Conservation (phyloP, 2,329 filamentous ascomycete species). For the Colletotrichum sp. region DNA sequence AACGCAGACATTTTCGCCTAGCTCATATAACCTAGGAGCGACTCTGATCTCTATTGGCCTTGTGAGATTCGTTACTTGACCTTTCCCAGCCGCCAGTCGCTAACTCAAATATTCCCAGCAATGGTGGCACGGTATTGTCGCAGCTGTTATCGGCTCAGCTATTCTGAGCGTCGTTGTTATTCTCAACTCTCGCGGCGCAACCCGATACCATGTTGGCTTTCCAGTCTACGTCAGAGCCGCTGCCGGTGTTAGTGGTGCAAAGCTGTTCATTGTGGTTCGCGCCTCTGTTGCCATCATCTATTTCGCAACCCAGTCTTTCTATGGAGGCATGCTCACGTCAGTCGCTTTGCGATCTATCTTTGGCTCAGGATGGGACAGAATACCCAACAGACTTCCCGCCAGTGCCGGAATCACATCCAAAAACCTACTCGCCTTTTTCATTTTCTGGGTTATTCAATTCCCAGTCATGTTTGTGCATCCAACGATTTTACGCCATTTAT, state of each 20-base stretch:
- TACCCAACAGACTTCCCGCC: slow-evolving; percentile 37
- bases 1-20: slow-evolving; percentile 35
- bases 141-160: slow-evolving; percentile 17
- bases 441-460: slow-evolving; percentile 60
- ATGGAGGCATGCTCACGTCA: slow-evolving; percentile 34
- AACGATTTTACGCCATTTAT: slow-evolving; percentile 51
- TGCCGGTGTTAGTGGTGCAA: slow-evolving; percentile 39
- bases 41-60: slow-evolving; percentile 34
- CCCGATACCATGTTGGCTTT: slow-evolving; percentile 39
- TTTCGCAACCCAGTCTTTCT: slow-evolving; percentile 39
- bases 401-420: slow-evolving; percentile 53
- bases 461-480: slow-evolving; percentile 53
- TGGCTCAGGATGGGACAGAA: slow-evolving; percentile 38
- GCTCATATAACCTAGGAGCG: slow-evolving; percentile 36
- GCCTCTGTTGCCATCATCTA: slow-evolving; percentile 41
- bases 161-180: slow-evolving; percentile 36
- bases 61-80: not conserved
- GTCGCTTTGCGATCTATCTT: slow-evolving; percentile 42
- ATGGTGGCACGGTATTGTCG: slow-evolving; percentile 37
- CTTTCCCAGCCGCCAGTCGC: not conserved
- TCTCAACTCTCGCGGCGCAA: slow-evolving; percentile 36
- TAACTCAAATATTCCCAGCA: not conserved
- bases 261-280: slow-evolving; percentile 40
- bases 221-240: slow-evolving; percentile 37
- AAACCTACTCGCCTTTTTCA: slow-evolving; percentile 56